Evolutionary conservation across 345 rosid genomes (phyloP).

Genomic region (Bruguiera parviflora): DNA sequence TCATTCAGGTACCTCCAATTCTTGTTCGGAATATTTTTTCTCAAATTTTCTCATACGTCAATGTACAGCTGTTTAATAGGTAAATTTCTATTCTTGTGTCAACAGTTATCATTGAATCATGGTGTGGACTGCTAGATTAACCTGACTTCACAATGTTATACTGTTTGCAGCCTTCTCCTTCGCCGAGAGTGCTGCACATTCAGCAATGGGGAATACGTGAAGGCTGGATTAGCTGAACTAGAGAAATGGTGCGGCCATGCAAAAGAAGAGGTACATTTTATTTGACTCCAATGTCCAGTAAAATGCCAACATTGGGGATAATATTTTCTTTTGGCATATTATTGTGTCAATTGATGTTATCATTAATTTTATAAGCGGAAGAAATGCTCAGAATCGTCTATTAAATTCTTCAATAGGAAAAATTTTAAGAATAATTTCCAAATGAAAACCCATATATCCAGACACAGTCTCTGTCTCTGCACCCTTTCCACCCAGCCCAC

Average conservation of each 20-base stretch:
- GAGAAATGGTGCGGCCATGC: conserved; percentile 31
- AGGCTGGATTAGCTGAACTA: conserved; percentile 26
- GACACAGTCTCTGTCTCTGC: no score
- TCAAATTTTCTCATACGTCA: conserved; percentile 24
- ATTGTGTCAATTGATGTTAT: no score
- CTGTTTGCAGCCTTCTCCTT: conserved; percentile 23
- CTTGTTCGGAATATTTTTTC: conserved; percentile 20
- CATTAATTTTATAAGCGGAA: background rate
- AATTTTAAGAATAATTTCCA: no score
- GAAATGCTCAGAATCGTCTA: background rate
- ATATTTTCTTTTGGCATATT: no score
- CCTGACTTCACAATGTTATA: background rate
- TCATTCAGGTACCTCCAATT: conserved; percentile 22
- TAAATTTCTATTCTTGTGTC: background rate
- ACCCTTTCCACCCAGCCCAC: no score
- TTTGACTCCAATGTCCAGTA: background rate
- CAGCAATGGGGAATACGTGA: conserved; percentile 30
- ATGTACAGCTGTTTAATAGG: conserved; percentile 31
- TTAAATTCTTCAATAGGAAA: no score
- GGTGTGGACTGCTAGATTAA: background rate
- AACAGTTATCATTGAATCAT: background rate
- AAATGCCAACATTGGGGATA: background rate
- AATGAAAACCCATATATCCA: no score
- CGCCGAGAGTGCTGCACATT: conserved; percentile 30
- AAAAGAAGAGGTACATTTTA: conserved; percentile 24